phyloP scores from a whole-genome alignment of 768 basidiomycete species.

The Saitozyma podzolica region DNA sequence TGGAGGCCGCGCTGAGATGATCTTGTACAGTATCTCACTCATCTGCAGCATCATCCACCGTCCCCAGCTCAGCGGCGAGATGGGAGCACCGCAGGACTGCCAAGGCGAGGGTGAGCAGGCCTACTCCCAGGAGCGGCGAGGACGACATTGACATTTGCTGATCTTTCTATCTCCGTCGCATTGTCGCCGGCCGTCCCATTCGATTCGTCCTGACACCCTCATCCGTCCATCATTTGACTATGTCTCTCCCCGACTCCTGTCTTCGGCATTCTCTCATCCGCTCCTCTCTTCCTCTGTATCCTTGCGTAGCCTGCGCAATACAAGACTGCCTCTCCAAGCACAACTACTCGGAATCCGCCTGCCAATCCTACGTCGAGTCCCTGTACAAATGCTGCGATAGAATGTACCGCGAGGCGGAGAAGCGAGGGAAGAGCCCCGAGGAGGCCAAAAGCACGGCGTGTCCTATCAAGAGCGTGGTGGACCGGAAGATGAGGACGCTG shows the following conservation, averaged over 20 bases:
- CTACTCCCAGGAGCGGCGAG: too few relatives aligned
- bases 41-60: too few relatives aligned
- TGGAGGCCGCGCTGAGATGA: too few relatives aligned
- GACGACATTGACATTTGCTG: too few relatives aligned
- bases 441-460: slow-evolving; percentile 37
- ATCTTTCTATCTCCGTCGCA: too few relatives aligned
- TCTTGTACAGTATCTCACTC: too few relatives aligned
- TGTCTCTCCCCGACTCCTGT: too few relatives aligned
- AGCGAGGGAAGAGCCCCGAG: slow-evolving; percentile 15
- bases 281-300: too few relatives aligned
- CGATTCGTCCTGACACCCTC: neutral
- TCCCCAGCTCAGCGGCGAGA: neutral
- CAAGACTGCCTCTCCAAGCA: slow-evolving; percentile 46
- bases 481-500: slow-evolving; percentile 36
- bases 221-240: too few relatives aligned
- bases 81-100: slow-evolving; percentile 35
- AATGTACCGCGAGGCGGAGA: slow-evolving; percentile 37
- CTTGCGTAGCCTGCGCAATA: slow-evolving; percentile 44
- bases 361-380: slow-evolving; percentile 32
- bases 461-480: slow-evolving; percentile 42
- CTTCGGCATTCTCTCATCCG: too few relatives aligned
- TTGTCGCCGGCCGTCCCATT: neutral
- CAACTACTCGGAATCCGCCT: slow-evolving; percentile 48
- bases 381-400: slow-evolving; percentile 48
- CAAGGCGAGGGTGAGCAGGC: slow-evolving; percentile 42